Evolutionary conservation across 768 basidiomycete species (phyloP).

Genomic region (Tulasnella sp.): DNA sequence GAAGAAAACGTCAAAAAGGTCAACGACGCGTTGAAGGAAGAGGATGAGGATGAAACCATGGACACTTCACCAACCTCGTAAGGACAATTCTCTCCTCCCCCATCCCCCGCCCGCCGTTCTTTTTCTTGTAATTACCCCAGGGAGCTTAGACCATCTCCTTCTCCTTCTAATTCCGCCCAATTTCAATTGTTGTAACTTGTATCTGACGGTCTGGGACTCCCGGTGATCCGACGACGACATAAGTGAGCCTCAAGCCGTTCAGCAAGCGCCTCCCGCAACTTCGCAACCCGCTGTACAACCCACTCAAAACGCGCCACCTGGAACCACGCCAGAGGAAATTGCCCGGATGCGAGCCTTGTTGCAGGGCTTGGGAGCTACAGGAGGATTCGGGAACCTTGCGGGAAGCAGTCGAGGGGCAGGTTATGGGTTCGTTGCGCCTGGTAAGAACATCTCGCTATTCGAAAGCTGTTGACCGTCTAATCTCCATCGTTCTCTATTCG

Average conservation of each 20-base stretch:
- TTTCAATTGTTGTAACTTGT: not conserved
- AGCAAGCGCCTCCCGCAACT: not conserved
- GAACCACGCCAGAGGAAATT: constrained; percentile 60
- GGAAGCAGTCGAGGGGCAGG: constrained; percentile 7
- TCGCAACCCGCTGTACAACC: not conserved
- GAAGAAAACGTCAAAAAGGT: constrained; percentile 73
- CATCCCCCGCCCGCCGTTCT: too few species aligned
- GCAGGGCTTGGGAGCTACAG: constrained; percentile 46
- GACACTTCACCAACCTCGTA: constrained; percentile 30
- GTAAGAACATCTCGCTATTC: not conserved
- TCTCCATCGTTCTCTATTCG: not conserved
- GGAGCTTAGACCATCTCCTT: not conserved
- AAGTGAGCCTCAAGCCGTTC: constrained; percentile 18
- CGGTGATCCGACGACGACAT: not conserved
- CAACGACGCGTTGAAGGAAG: constrained; percentile 69
- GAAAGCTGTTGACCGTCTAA: not conserved
- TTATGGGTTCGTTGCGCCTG: constrained; percentile 15
- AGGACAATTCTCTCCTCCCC: not conserved
- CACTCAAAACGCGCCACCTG: constrained; percentile 3
- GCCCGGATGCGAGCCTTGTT: constrained; percentile 62
- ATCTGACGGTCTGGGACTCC: not conserved
- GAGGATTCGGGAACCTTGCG: not conserved
- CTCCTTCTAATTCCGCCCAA: not conserved
- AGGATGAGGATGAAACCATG: constrained; percentile 48
- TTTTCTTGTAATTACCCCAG: constrained; percentile 17